Evolutionary conservation across 2,329 filamentous ascomycete species (phyloP), one percentile per base, ranked within the genome.

Genomic region (Magnaporthiopsis rhizophila): DNA sequence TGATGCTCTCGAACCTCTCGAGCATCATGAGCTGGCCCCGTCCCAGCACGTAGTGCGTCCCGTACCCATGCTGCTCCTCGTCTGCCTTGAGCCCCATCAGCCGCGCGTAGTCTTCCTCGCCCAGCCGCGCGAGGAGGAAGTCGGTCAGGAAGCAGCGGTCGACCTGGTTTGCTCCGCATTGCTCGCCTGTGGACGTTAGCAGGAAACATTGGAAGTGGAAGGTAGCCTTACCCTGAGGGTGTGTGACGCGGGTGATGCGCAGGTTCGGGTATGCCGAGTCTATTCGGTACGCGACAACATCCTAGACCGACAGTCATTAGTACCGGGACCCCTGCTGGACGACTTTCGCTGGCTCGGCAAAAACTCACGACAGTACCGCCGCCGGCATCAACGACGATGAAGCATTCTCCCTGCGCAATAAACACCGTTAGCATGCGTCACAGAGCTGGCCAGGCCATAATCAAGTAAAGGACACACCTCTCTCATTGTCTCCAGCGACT

Each of bases 311-410:
- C 7, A 8, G 1, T 53, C 7, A 21, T 53, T n/a, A 53, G 45
- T 13, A 38, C 18, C 13, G 36, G 36, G 3, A 15, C 36, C 13
- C 13, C 36, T n/a, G 36, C 7, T n/a, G 18, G 45, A n/a, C 3
- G n/a, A 6, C n/a, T n/a, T 18, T 4, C 8, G 45, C 2, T n/a
- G 7, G 4, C 21, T n/a, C 18, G 8, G 18, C 3, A n/a, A 15
- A 7, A 3, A 66, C 66, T 38, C 24, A 58, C 57, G 5, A 67
- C 68, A 8, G 68, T 69, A 11, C 68, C 68, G 36, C 68, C 68
- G 21, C 68, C 68, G 2, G 68, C 68, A 34, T 69, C 68, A 8
- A 68, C 67, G 4, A 69, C 68, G 32, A 69, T 65, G 57, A 69
- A 69, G 45, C 67, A 68, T 38, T 69, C 68, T 21, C 57, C 34